Evolutionary conservation across 768 basidiomycete species (phyloP).

Genomic region (Multifurca ochricompacta): DNA sequence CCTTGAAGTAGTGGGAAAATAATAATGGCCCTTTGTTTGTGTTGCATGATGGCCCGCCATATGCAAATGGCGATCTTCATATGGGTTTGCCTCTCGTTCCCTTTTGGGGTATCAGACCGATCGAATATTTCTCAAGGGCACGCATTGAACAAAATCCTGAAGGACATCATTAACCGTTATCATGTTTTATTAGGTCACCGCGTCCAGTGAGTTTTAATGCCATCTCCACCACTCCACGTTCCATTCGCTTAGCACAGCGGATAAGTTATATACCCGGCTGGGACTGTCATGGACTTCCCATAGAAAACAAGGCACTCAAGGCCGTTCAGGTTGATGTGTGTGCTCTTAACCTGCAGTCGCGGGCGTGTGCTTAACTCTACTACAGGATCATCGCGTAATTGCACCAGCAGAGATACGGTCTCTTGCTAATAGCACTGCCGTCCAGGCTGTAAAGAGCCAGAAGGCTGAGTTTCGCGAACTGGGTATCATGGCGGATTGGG

Average conservation of each 20-base stretch:
- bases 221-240: neutral
- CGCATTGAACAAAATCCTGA: constrained; percentile 91
- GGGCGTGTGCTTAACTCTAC: neutral
- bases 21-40: constrained; percentile 66
- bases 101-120: neutral
- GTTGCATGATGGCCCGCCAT: constrained; percentile 93
- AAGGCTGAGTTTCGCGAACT: constrained; percentile 71
- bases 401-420: constrained; percentile 54
- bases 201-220: constrained; percentile 62
- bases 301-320: constrained; percentile 88
- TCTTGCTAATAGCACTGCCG: constrained; percentile 66
- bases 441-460: constrained; percentile 67
- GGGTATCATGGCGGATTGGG: constrained; percentile 92
- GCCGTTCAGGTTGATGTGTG: constrained; percentile 51
- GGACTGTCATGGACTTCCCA: constrained; percentile 97
- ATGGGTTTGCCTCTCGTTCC: constrained; percentile 53
- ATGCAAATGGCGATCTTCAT: constrained; percentile 93
- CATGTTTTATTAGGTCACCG: constrained; percentile 68
- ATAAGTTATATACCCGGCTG: constrained; percentile 88
- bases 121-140: constrained; percentile 53
- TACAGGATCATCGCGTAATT: constrained; percentile 48
- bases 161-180: constrained; percentile 92
- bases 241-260: neutral
- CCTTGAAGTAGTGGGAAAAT: constrained; percentile 48
- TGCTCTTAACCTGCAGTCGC: constrained; percentile 1